These are phyloP conservation scores for Pseudocercospora fuligena DNA, from an alignment of 2,329 filamentous ascomycete genomes.

Conservation along the genomic window DNA sequence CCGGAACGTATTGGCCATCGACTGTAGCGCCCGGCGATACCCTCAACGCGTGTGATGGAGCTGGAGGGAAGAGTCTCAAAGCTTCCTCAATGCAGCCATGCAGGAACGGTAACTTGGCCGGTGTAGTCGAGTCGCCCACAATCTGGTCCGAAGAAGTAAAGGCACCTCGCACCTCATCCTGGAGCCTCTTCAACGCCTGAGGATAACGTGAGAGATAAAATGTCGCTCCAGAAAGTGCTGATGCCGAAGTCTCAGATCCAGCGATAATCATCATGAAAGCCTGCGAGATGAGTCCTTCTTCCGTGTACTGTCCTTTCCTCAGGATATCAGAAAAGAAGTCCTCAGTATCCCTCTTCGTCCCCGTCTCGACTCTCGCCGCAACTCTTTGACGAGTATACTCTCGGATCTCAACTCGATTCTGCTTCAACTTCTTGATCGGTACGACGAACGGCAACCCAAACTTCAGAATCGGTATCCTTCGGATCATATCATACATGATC, in stretches of 20 bases:
- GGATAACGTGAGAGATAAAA: slow-evolving; percentile 11
- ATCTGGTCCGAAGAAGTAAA: slow-evolving; percentile 10
- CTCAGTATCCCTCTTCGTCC: neutral
- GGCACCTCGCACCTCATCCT: slow-evolving; percentile 7
- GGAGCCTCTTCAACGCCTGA: slow-evolving; percentile 8
- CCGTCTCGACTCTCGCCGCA: neutral
- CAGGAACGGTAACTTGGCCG: slow-evolving; percentile 8
- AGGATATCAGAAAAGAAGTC: slow-evolving; percentile 2
- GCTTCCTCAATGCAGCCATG: slow-evolving; percentile 17
- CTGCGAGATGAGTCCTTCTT: neutral
- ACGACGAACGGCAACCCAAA: neutral
- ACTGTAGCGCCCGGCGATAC: slow-evolving; percentile 6
- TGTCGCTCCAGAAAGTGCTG: slow-evolving; percentile 2
- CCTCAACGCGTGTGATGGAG: slow-evolving; percentile 8
- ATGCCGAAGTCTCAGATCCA: slow-evolving; percentile 10
- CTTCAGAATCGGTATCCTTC: neutral
- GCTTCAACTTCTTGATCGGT: neutral
- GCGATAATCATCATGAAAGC: slow-evolving; percentile 11
- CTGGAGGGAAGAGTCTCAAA: slow-evolving; percentile 20
- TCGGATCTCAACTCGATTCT: neutral
- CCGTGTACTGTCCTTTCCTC: neutral
- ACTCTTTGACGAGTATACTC: neutral
- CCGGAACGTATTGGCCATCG: slow-evolving; percentile 13
- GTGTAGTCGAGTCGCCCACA: slow-evolving; percentile 9
- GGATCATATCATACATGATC: neutral